Conservation (phyloP, 495 filamentous ascomycete genomes). For the Rhypophila decipiens region DNA sequence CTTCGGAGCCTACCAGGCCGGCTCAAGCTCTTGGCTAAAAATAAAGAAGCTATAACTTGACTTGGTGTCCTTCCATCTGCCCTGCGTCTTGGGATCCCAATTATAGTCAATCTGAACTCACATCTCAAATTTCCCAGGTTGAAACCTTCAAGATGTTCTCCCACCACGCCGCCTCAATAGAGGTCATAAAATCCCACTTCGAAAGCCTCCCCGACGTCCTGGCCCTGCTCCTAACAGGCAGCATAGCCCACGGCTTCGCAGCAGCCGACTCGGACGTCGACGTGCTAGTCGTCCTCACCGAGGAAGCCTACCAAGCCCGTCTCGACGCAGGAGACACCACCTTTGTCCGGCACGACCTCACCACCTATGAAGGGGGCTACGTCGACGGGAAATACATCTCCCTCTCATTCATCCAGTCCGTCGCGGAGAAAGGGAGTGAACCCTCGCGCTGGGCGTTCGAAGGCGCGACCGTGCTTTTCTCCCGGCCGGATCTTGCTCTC, state of each 20-base stretch:
- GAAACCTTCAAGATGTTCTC: conserved; percentile 12
- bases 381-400: conserved; percentile 18
- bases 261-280: conserved; percentile 14
- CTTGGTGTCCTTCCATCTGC: no score
- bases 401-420: conserved; percentile 11
- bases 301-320: conserved; percentile 9
- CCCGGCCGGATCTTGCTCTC: no score
- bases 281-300: conserved; percentile 15
- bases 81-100: no score
- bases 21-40: no score
- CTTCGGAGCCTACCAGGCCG: no score
- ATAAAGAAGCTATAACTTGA: no score
- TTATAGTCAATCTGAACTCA: no score
- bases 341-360: conserved; percentile 5
- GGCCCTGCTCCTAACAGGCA: conserved; percentile 16
- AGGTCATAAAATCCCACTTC: conserved; percentile 11
- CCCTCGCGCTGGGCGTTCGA: conserved; percentile 17
- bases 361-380: conserved; percentile 15
- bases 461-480: conserved; percentile 10
- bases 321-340: conserved; percentile 5
- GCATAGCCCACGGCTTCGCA: conserved; percentile 19
- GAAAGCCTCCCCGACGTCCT: conserved; percentile 5
- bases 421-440: conserved; percentile 17
- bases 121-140: no score
- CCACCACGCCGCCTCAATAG: conserved; percentile 14